Conservation (phyloP, 2,329 filamentous ascomycete species). For the Elsinoe arachidis region DNA sequence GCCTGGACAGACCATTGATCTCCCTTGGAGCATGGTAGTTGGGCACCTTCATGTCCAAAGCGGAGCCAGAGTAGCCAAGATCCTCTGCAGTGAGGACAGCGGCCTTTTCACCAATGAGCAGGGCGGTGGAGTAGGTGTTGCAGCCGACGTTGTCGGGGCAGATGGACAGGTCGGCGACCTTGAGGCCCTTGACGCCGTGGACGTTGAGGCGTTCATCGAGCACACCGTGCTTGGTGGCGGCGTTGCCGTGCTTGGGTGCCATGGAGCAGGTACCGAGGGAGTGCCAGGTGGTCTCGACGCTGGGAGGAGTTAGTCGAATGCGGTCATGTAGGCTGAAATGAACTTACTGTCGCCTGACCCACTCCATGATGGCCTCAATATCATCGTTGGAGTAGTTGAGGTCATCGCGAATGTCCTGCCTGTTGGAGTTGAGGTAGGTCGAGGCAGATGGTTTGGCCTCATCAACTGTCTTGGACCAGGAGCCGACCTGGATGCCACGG, state of each 20-base stretch:
- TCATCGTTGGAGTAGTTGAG: constrained; percentile 58
- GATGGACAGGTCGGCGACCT: constrained; percentile 67
- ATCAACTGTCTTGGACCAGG: constrained; percentile 57
- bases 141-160: constrained; percentile 68
- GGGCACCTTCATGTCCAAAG: constrained; percentile 67
- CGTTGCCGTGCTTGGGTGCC: constrained; percentile 67
- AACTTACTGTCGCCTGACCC: constrained; percentile 34
- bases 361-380: constrained; percentile 58
- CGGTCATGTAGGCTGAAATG: constrained; percentile 4
- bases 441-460: constrained; percentile 43
- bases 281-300: constrained; percentile 68
- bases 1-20: constrained; percentile 33
- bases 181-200: constrained; percentile 66
- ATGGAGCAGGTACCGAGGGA: constrained; percentile 62
- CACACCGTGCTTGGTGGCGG: constrained; percentile 71
- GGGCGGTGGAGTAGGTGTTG: constrained; percentile 56
- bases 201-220: constrained; percentile 70
- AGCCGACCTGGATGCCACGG: constrained; percentile 59
- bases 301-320: constrained; percentile 32
- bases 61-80: constrained; percentile 62
- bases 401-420: constrained; percentile 51
- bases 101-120: constrained; percentile 69
- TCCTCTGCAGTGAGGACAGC: constrained; percentile 63
- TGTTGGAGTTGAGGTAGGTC: constrained; percentile 55
- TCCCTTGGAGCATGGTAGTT: constrained; percentile 41